phyloP scores from a whole-genome alignment of 148 eudicot species.

The Pouteria glomerata region DNA sequence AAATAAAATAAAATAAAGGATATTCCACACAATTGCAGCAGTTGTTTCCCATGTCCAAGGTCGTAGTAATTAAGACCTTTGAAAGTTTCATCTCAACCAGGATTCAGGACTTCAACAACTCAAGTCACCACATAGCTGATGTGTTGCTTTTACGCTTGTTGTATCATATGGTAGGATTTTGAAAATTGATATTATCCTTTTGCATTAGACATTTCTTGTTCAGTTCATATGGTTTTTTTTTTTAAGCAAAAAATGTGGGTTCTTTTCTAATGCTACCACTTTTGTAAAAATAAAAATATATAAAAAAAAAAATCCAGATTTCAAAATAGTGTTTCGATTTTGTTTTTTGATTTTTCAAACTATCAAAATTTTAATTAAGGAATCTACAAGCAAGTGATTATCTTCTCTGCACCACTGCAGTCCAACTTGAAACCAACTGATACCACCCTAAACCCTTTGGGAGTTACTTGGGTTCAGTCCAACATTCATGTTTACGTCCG shows the following conservation, averaged over 20 bases:
- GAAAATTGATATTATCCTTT: neutral
- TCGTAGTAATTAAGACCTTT: neutral
- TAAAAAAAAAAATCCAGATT: neutral
- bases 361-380: neutral
- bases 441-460: neutral
- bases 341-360: neutral
- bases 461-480: neutral
- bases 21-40: neutral
- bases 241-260: neutral
- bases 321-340: neutral
- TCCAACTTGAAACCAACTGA: neutral
- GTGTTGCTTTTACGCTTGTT: neutral
- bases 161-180: neutral
- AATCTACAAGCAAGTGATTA: neutral
- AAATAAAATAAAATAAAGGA: neutral
- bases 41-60: slow-evolving; percentile 1
- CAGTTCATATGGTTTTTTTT: neutral
- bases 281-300: no score
- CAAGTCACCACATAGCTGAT: neutral
- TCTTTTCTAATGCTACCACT: neutral
- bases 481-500: neutral
- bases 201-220: neutral
- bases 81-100: neutral
- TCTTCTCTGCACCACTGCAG: neutral
- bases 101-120: neutral